Conservation (phyloP, 148 eudicot species). For the Hydrangea macrophylla region DNA sequence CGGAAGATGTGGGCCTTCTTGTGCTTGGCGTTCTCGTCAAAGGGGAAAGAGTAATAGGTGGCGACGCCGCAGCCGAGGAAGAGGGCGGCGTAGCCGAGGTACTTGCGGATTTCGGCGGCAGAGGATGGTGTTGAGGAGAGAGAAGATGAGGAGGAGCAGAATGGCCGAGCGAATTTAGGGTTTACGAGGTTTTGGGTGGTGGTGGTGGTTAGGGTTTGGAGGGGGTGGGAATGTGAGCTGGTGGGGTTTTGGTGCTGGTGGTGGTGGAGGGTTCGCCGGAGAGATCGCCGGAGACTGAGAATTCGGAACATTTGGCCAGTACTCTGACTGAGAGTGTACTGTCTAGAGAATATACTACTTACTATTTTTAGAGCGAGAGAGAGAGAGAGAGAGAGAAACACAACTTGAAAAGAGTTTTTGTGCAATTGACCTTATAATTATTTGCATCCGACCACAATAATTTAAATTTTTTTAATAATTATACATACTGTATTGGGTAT, state of each 20-base stretch:
- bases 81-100: slow-evolving; percentile 77
- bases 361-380: not conserved
- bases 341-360: no score
- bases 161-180: slow-evolving; percentile 25
- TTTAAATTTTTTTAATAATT: no score
- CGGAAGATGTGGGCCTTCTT: slow-evolving; percentile 80
- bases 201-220: slow-evolving; percentile 9
- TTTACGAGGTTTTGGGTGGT: slow-evolving; percentile 17
- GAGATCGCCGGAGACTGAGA: slow-evolving; percentile 49
- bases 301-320: slow-evolving; percentile 57
- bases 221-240: slow-evolving; percentile 11
- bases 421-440: no score
- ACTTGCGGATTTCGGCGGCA: slow-evolving; percentile 58
- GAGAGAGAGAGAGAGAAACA: slow-evolving; percentile 8
- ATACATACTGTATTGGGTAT: no score
- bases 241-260: slow-evolving; percentile 17
- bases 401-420: no score
- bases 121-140: slow-evolving; percentile 42
- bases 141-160: slow-evolving; percentile 30
- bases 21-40: slow-evolving; percentile 75
- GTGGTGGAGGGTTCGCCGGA: slow-evolving; percentile 32
- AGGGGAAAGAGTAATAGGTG: slow-evolving; percentile 94
- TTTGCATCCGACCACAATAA: no score
- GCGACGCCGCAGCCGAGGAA: slow-evolving; percentile 60
- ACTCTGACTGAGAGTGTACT: no score